Evolutionary conservation across 257 asterid genomes (phyloP).

Genomic region (Vinca minor): DNA sequence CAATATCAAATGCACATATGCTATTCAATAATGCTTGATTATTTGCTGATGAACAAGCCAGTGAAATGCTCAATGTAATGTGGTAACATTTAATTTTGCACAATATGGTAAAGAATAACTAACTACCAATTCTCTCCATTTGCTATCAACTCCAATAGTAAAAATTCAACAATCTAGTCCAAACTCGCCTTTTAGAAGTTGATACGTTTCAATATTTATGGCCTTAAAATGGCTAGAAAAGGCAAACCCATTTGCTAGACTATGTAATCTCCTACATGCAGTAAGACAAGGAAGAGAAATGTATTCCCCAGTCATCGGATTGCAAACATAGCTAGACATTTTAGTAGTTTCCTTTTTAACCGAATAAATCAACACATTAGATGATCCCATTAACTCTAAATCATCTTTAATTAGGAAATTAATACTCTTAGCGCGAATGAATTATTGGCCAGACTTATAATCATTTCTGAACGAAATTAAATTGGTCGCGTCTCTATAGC

Average conservation of each 20-base stretch:
- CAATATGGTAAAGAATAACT: no score
- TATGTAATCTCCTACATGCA: background rate
- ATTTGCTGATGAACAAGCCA: background rate
- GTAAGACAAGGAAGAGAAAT: background rate
- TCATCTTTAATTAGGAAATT: background rate
- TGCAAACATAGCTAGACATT: no score
- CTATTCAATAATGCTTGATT: no score
- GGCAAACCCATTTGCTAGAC: background rate
- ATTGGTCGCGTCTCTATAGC: background rate
- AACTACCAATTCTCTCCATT: background rate
- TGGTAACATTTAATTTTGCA: no score
- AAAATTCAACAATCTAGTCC: background rate
- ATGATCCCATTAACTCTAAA: background rate
- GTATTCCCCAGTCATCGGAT: background rate
- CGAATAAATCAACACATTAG: background rate
- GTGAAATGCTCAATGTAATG: background rate
- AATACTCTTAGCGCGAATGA: background rate
- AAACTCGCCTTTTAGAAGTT: background rate
- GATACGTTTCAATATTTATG: background rate
- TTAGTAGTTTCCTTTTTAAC: background rate
- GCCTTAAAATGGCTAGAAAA: background rate
- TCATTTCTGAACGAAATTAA: no score
- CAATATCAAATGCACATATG: background rate
- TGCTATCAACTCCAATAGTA: background rate
- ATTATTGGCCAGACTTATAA: no score